Percentiles rank a stretch among this genome's conserved stretches.
Evolutionary conservation across 768 basidiomycete genomes (phyloP).

Genomic region (Gelatoporia subvermispora): DNA sequence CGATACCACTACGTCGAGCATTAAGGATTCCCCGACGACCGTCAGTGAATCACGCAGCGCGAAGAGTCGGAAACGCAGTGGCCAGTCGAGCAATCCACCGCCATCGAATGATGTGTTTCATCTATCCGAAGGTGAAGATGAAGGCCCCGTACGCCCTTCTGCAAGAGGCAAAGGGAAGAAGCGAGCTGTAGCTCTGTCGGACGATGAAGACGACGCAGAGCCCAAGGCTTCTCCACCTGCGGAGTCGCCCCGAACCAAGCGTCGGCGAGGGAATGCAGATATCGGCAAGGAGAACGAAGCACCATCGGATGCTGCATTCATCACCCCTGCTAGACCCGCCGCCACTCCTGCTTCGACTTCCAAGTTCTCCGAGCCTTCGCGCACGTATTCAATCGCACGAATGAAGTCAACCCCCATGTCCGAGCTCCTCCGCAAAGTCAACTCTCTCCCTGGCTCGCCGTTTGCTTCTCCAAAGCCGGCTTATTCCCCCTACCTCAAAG

Average conservation of each 20-base stretch:
- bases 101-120: too few species aligned
- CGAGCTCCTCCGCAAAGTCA: constrained; percentile 70
- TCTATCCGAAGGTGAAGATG: not conserved
- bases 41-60: too few species aligned
- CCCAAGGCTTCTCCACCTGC: not conserved
- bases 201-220: constrained; percentile 14
- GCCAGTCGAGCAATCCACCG: too few species aligned
- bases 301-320: not conserved
- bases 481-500: constrained; percentile 64
- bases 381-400: constrained; percentile 39
- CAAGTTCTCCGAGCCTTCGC: constrained; percentile 7
- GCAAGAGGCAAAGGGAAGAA: constrained; percentile 14
- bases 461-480: constrained; percentile 35
- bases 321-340: not conserved
- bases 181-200: constrained; percentile 15
- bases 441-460: constrained; percentile 61
- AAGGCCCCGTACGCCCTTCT: not conserved
- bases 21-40: too few species aligned
- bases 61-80: too few species aligned
- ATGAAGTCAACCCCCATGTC: constrained; percentile 60
- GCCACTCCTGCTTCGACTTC: constrained; percentile 4
- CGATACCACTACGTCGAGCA: too few species aligned
- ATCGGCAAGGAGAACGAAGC: constrained; percentile 6
- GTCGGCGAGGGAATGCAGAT: constrained; percentile 1
- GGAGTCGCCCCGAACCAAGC: constrained; percentile 11